Evolutionary conservation across 2,329 filamentous ascomycete genomes (phyloP), one percentile per base, ranked within the genome.

Genomic region (Diaporthe ampelina): DNA sequence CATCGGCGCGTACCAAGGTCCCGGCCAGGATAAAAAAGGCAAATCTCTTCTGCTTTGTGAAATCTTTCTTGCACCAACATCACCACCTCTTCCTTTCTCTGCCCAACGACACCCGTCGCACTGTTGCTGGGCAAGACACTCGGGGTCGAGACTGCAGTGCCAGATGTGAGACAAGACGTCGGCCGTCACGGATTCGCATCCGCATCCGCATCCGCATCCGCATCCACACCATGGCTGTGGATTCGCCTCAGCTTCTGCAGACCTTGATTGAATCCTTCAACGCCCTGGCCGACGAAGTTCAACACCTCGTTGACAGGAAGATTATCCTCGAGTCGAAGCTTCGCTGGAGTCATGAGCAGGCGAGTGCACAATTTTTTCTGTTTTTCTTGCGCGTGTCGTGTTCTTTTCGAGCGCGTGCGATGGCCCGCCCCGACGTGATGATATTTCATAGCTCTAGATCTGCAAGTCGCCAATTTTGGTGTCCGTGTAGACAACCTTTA

Each of bases 311-410:
- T 77, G 91, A 92, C 81, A 88, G 89, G 77, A 92, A 92, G 80
- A 91, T 89, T 37, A 88, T 92, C 72, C 84, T 93, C 74, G 90
- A 92, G 83, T 90, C 92, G 82, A 93, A 93, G 83, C 85, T 92
- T 77, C 87, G 89, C 70, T 92, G 90, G 83, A 91, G 91, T 43
- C 90, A 92, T 78, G 90, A 92, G 81, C 90, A 92, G 87, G 91
- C 92, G 87, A 82, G 88, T 80, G 19, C 21, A 10, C 32, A 10
- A 19, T 63, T 26, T 13, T 19, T n/a, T 24, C 4, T 17, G 17
- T 43, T 70, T 61, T 71, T 65, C 57, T 70, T 48, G 29, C 37
- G 29, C 37, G 17, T 48, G 17, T 21, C 3, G 17, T 48, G 43
- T 48, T 48, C 43, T 37, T 11, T 54, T 56, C 8, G 15, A 19